Conservation (phyloP, 768 basidiomycete genomes). For the Hericium rajendrae region DNA sequence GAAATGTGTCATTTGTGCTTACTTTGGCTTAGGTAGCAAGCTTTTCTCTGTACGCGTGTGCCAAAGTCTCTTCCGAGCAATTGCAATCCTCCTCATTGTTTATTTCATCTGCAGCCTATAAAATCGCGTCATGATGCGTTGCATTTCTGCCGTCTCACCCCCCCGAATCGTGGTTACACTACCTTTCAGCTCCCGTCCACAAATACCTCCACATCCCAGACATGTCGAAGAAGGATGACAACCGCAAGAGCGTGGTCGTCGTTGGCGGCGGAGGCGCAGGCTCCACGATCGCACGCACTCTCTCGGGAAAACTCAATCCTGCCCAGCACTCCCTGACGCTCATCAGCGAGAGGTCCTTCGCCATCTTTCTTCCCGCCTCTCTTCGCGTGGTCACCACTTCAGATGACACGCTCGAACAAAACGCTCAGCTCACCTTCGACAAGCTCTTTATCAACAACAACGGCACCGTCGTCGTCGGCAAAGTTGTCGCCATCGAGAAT, state of each 20-base stretch:
- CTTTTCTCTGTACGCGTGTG: too few species aligned
- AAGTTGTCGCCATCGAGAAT: slow-evolving; percentile 32
- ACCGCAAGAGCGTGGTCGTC: slow-evolving; percentile 16
- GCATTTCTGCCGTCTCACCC: neutral
- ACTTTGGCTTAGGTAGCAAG: too few species aligned
- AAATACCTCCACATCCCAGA: neutral
- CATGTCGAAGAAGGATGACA: neutral
- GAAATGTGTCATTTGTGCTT: too few species aligned
- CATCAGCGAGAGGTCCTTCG: slow-evolving; percentile 11
- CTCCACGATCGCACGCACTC: slow-evolving; percentile 6
- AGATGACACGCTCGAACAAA: slow-evolving; percentile 14
- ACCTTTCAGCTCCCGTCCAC: neutral
- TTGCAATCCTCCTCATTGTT: too few species aligned
- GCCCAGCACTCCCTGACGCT: slow-evolving; percentile 13
- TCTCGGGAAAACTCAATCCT: slow-evolving; percentile 11
- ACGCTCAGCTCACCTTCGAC: slow-evolving; percentile 36
- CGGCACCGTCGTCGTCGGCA: slow-evolving; percentile 27
- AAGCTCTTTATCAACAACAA: slow-evolving; percentile 37
- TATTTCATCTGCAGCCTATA: neutral
- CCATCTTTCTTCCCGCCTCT: slow-evolving; percentile 12
- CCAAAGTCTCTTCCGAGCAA: too few species aligned
- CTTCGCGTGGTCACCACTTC: slow-evolving; percentile 14
- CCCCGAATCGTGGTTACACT: neutral
- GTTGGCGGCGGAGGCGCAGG: slow-evolving; percentile 20
- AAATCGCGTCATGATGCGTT: neutral